Base-by-base conservation (phyloP, 257 asterid genomes). In the Solanum clarkiae region DNA sequence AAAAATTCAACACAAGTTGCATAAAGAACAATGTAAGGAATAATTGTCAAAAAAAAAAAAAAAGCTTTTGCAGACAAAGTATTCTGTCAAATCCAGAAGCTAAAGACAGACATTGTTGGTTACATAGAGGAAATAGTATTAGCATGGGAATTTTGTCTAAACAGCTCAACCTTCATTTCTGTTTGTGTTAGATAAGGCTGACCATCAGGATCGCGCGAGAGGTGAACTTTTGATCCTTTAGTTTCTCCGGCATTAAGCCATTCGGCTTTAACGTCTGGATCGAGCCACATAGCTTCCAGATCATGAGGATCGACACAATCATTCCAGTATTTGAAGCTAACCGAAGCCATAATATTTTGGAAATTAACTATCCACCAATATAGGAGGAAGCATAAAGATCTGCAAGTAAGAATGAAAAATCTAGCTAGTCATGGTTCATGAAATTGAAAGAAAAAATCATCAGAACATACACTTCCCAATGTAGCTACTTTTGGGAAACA, bases 131-230 rank as follows among this genome's bases (percentile, higher is more conserved):
- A 66, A 13, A 32, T 66, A 14, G 74, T 32, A 24, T 63, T 63
- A 63, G 36, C 71, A 7, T 24, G 24, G 17, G 15, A 62, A 17
- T 74, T 45, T n/a, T n/a, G 81, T 45, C 42, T 17, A 36, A 86
- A 74, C 40, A 20, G 26, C 4, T 18, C 36, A 65, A 96, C 99
- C 98, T 92, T 93, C 97, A 96, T 95, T 93, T 96, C 99, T 12
- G 95, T 95, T 84, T 94, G 98, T 56, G 99, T 96, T 84, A 96
- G 87, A 88, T 89, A 96, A 85, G 95, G 94, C 57, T 95, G 98
- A 40, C 98, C 98, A 65, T 96, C 99, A 22, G 95, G 96, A 92
- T 96, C 98, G 56, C 98, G 99, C 17, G 99, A 92, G 80, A 96
- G 95, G 89, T 94, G 98, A 87, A 95, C 93, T 87, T 91, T 94